Conservation (phyloP, 2,329 filamentous ascomycete species). For the Pezicula neosporulosa region DNA sequence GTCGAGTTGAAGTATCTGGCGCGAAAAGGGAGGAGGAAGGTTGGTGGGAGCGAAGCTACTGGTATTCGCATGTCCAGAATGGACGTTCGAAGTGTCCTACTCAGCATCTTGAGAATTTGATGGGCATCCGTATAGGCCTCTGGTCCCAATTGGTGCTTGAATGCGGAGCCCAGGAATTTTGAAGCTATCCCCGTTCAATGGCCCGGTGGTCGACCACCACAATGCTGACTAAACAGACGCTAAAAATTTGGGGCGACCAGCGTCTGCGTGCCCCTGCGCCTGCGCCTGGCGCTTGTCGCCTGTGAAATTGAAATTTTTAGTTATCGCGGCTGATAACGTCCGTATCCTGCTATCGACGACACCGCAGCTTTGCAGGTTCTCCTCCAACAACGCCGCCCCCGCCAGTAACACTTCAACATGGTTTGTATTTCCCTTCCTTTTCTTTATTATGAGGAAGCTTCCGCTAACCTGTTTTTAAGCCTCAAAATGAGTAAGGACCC, state of each 20-base stretch:
- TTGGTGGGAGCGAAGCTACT: conserved; percentile 39
- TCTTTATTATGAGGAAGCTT: too few relatives aligned
- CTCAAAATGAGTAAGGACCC: too few relatives aligned
- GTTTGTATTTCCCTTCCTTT: too few relatives aligned
- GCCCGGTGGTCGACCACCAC: too few relatives aligned
- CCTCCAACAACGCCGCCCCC: too few relatives aligned
- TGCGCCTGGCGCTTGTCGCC: too few relatives aligned
- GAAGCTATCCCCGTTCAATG: not conserved
- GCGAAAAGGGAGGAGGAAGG: conserved; percentile 45
- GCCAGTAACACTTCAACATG: too few relatives aligned
- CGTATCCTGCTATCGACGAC: too few relatives aligned
- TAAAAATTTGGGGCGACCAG: too few relatives aligned
- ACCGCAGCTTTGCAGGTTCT: too few relatives aligned
- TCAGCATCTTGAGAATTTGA: conserved; percentile 21
- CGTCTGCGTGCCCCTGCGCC: too few relatives aligned
- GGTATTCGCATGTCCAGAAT: conserved; percentile 53
- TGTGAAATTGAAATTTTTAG: conserved; percentile 5
- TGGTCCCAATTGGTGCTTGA: not conserved
- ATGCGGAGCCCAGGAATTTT: not conserved
- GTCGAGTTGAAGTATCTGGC: conserved; percentile 44
- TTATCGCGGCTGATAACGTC: conserved; percentile 6
- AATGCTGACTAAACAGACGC: not conserved
- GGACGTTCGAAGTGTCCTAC: conserved; percentile 58
- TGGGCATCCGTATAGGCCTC: not conserved
- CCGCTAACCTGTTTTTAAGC: too few relatives aligned